Evolutionary conservation across 1,139 yeast genomes (phyloP), one percentile per base, ranked within the genome.

Genomic region (Scheffersomyces illinoinensis): DNA sequence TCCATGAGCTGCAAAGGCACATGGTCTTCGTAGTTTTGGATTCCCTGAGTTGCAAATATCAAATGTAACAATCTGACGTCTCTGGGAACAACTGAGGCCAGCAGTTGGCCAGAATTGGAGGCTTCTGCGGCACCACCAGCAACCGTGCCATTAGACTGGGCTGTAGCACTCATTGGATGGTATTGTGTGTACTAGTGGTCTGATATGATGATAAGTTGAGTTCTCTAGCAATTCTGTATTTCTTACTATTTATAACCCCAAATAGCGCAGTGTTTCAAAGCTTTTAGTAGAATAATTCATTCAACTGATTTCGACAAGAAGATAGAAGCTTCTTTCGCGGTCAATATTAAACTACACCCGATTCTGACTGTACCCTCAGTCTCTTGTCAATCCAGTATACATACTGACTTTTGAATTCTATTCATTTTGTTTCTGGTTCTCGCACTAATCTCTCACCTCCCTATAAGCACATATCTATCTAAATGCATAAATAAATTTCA

Each of bases 1-100:
- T 95, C 98, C 97, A 95, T 91, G 63, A 95, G 80, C 72, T 93
- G 98, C 50, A 95, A 76, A 0, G 98, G 98, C 3, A 95, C 98
- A 62, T 93, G 96, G 70, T 93, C 98, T 71, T 95, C 97, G 73
- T 93, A 95, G 62, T 91, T 88, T 60, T 91, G 92, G 47, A 95
- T 91, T 0, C 97, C 95, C 77, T 95, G 97, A 0, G 98, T 90
- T 18, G 98, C 98, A 68, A 95, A 85, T 57, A 95, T 90, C 71
- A 95, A 80, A 71, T 95, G 98, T 58, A 95, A 78, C 63, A 96
- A 83, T 61, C 98, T 83, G 53, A 95, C 98, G 71, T 96, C 99
- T 64, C 98, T 79, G 1, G 99, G 99, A 19, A 86, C 79, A 1
- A 79, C 77, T 50, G 57, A 64, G 47, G 64, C 52, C 58, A 58